Evolutionary conservation across 306 rosid species (phyloP).

Genomic region (Glycyrrhiza uralensis): DNA sequence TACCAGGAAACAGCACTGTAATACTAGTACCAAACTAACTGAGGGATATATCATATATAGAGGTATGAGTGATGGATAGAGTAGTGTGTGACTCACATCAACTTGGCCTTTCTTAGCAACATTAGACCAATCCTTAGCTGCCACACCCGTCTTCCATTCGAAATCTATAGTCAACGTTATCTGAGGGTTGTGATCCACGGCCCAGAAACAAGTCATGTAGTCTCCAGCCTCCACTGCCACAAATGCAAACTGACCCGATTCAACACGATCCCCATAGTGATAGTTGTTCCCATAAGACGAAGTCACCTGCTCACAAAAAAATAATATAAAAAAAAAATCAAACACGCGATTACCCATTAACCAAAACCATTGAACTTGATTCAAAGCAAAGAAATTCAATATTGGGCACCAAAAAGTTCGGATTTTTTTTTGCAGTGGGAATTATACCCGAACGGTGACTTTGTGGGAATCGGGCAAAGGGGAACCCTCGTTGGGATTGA

Average conservation of each 20-base stretch:
- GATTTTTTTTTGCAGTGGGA: background rate
- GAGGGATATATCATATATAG: background rate
- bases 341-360: background rate
- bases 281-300: slow-evolving; percentile 68
- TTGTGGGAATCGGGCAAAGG: slow-evolving; percentile 74
- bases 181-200: slow-evolving; percentile 57
- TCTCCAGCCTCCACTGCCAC: slow-evolving; percentile 75
- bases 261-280: slow-evolving; percentile 68
- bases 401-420: background rate
- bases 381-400: background rate
- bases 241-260: slow-evolving; percentile 69
- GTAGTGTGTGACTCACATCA: slow-evolving; percentile 72
- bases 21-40: background rate
- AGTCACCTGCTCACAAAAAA: slow-evolving; percentile 55
- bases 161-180: slow-evolving; percentile 63
- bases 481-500: slow-evolving; percentile 62
- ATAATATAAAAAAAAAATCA: background rate
- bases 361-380: background rate
- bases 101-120: slow-evolving; percentile 94
- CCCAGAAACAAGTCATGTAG: slow-evolving; percentile 89
- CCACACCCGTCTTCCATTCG: slow-evolving; percentile 92
- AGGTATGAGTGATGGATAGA: background rate
- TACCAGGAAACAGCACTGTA: background rate
- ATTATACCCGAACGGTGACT: slow-evolving; percentile 75
- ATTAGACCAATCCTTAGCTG: slow-evolving; percentile 90